A percentile compares a stretch with the other conserved stretches of the same genome.
Conservation (phyloP, 129 eudicot genomes). For the Flaveria bidentis region DNA sequence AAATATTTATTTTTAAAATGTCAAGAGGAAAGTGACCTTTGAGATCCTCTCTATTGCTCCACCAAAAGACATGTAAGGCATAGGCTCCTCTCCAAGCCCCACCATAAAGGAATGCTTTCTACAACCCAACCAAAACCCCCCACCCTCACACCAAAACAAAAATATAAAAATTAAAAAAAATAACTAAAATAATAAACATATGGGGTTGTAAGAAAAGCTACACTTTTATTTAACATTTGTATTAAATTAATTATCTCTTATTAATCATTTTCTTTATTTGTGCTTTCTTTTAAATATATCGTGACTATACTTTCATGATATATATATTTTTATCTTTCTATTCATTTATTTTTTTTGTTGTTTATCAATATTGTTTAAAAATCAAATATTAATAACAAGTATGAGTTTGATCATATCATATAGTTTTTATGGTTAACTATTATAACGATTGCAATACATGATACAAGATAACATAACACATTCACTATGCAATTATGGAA, state of each 20-base stretch:
- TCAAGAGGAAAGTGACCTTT: constrained; percentile 33
- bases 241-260: not conserved
- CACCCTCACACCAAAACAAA: too few species aligned
- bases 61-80: constrained; percentile 36
- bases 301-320: not conserved
- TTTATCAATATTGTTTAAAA: too few species aligned
- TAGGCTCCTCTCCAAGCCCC: constrained; percentile 36
- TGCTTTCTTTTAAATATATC: not conserved
- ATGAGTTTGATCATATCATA: not conserved
- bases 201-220: not conserved
- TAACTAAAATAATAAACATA: not conserved
- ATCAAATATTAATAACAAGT: too few species aligned
- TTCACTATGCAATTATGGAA: too few species aligned
- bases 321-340: not conserved
- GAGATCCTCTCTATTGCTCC: constrained; percentile 29
- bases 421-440: too few species aligned
- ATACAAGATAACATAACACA: too few species aligned
- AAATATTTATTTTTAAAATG: not conserved
- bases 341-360: too few species aligned
- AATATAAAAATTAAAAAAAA: too few species aligned
- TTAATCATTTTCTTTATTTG: not conserved
- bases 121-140: not conserved
- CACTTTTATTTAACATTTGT: too few species aligned
- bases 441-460: not conserved
- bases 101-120: constrained; percentile 27